Evolutionary conservation across 768 basidiomycete genomes (phyloP), one percentile per base, ranked within the genome.

Genomic region (Russula compacta): DNA sequence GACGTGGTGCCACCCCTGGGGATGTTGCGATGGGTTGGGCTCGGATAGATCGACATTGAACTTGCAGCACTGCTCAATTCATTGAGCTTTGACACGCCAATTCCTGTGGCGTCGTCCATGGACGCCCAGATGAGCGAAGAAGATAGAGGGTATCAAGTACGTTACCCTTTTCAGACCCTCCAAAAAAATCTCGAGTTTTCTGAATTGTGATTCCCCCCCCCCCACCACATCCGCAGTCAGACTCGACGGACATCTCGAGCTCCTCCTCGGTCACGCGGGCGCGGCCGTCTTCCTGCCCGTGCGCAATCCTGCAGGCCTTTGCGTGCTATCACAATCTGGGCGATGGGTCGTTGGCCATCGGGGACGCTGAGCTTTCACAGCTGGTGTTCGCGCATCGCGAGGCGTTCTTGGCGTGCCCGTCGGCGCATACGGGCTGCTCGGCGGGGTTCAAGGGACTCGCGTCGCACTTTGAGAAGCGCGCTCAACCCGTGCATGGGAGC

Each of bases 61-160:
- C 61, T 63, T n/a, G 61, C 61, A n/a, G 61, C 56, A 44, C 52
- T 63, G 46, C 52, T 63, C 52, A 58, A 43, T 33, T 53, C 61
- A 36, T 24, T 63, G 33, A 63, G 61, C 40, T 63, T 63, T 9
- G 51, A 17, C 15, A 39, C 39, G 32, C 17, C 56, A 11, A 21
- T 61, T 21, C 35, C 36, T n/a, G 60, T 61, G 15, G 19, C 36
- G 12, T 61, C 54, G 10, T n/a, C 42, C 24, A 29, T 29, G 24
- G 57, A 63, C 17, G 15, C 35, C 12, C 32, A 39, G 19, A 63
- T 63, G 61, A 49, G 8, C 40, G 52, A 58, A n/a, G 61, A 62
- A 0, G 61, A 62, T 40, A 40, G 52, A 7, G 61, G 61, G 3
- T 63, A 63, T 35, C 51, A 58, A 14, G 61, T 63, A 58, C 33